Conservation (phyloP, 805 yeast species). For the Helenozyma baotianmanensis region DNA sequence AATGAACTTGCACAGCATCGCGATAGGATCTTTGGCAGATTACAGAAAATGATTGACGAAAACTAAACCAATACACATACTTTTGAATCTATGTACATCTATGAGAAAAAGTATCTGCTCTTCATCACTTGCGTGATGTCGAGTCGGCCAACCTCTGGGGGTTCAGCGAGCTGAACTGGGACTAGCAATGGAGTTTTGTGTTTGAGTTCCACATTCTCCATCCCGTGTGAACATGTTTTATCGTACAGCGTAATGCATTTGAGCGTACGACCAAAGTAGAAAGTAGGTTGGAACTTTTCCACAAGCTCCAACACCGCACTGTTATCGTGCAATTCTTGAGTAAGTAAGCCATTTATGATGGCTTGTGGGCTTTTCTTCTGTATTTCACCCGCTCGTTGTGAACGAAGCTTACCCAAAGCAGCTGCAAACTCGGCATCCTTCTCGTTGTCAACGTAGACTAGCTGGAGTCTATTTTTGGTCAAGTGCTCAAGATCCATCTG, state of each 20-base stretch:
- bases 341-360: no score
- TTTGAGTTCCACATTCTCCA: no score
- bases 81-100: conserved; percentile 2
- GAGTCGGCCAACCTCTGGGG: conserved; percentile 30
- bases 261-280: no score
- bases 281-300: conserved; percentile 18
- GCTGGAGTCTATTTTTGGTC: conserved; percentile 23
- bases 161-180: conserved; percentile 24
- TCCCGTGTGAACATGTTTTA: no score
- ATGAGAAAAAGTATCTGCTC: conserved; percentile 37
- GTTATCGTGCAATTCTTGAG: conserved; percentile 10
- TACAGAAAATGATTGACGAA: conserved; percentile 53
- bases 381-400: no score
- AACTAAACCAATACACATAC: conserved; percentile 2
- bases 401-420: conserved; percentile 2
- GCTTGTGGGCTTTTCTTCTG: no score
- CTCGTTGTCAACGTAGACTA: conserved; percentile 26
- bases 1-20: conserved; percentile 62
- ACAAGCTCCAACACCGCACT: conserved; percentile 12
- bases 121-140: conserved; percentile 27
- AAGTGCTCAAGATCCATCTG: conserved; percentile 23
- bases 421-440: conserved; percentile 7
- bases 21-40: conserved; percentile 54
- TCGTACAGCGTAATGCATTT: no score
- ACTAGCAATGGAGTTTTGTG: conserved; percentile 29